phyloP scores from a whole-genome alignment of 1,284 basidiomycete genomes.

The Cryptococcus neoformans region DNA sequence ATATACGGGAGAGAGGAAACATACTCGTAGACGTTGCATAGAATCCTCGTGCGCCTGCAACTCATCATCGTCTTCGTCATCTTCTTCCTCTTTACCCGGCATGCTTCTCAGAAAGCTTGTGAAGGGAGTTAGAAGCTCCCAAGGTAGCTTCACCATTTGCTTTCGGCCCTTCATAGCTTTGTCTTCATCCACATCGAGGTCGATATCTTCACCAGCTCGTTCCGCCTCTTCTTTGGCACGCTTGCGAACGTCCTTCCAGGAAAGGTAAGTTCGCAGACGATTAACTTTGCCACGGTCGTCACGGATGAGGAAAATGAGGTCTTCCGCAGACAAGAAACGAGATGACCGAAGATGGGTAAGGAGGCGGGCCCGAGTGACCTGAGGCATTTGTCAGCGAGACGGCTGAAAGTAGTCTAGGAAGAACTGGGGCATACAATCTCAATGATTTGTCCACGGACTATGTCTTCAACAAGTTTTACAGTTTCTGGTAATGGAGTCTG shows the following conservation, averaged over 20 bases:
- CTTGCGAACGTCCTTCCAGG: constrained; percentile 97
- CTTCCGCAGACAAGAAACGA: constrained; percentile 83
- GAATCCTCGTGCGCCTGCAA: constrained; percentile 94
- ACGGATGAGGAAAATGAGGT: constrained; percentile 93
- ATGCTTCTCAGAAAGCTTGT: constrained; percentile 66
- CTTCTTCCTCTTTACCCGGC: constrained; percentile 55
- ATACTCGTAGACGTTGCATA: constrained; percentile 74
- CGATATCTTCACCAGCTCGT: constrained; percentile 59
- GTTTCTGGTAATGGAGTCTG: constrained; percentile 85
- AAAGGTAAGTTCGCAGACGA: constrained; percentile 86
- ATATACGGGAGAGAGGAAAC: constrained; percentile 10
- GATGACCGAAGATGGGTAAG: constrained; percentile 78
- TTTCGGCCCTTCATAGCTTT: constrained; percentile 84
- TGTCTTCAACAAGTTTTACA: constrained; percentile 89
- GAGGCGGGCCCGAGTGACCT: constrained; percentile 88
- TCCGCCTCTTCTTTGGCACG: constrained; percentile 78
- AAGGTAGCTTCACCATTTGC: constrained; percentile 91
- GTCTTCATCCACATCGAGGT: constrained; percentile 67
- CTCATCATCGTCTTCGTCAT: constrained; percentile 94
- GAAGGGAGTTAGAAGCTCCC: constrained; percentile 92
- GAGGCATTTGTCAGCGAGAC: not conserved
- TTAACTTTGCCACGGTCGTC: constrained; percentile 95
- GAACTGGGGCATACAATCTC: constrained; percentile 67
- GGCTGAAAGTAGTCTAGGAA: not conserved
- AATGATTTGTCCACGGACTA: constrained; percentile 88